Percentiles rank a stretch among this genome's conserved stretches.
phyloP scores from a whole-genome alignment of 2,329 filamentous ascomycete species.

The Talaromyces sp. region DNA sequence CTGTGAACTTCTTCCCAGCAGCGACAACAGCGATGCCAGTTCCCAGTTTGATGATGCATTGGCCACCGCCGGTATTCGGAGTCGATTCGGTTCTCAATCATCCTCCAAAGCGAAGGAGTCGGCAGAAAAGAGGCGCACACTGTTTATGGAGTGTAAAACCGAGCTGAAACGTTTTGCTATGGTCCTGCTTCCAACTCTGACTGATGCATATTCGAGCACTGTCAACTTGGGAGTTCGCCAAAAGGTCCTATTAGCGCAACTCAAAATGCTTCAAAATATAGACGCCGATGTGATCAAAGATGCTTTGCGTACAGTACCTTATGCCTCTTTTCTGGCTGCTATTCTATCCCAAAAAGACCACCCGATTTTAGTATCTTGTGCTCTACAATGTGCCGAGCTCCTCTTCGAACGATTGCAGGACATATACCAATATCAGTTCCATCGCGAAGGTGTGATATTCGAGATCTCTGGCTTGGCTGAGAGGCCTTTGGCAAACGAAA shows the following conservation, averaged over 20 bases:
- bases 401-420: conserved; percentile 76
- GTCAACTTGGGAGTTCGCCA: conserved; percentile 92
- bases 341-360: conserved; percentile 96
- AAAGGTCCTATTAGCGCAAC: conserved; percentile 89
- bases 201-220: conserved; percentile 94
- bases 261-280: conserved; percentile 97
- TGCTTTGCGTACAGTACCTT: conserved; percentile 79
- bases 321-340: conserved; percentile 90
- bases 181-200: conserved; percentile 89
- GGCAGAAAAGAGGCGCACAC: conserved; percentile 71
- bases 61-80: conserved; percentile 36
- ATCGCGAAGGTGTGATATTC: conserved; percentile 89
- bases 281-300: conserved; percentile 79
- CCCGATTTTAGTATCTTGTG: conserved; percentile 75
- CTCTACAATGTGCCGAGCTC: conserved; percentile 83
- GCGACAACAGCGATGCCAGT: conserved; percentile 52
- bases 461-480: conserved; percentile 80
- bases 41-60: conserved; percentile 45
- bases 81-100: conserved; percentile 29
- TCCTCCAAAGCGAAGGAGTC: conserved; percentile 46
- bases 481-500: conserved; percentile 25
- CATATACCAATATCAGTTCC: conserved; percentile 93
- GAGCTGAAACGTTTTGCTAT: conserved; percentile 89
- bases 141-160: conserved; percentile 74
- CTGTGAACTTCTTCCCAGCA: conserved; percentile 80